Percentiles rank a stretch among this genome's conserved stretches.
These are phyloP conservation scores for Saturnispora sanitii DNA, from an alignment of 805 yeast species.

Conservation along the genomic window DNA sequence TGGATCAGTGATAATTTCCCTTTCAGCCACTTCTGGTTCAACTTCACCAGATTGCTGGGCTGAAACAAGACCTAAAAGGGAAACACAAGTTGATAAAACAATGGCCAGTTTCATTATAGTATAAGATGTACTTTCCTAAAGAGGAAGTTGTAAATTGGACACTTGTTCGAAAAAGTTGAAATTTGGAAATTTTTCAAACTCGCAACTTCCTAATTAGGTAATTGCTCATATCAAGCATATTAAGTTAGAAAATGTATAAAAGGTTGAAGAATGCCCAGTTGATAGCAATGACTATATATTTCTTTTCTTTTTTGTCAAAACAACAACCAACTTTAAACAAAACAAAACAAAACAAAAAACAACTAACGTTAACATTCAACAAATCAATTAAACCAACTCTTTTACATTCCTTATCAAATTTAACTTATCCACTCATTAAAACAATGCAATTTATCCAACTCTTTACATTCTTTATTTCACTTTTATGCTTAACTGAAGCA, in stretches of 20 bases:
- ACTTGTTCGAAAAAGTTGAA: not conserved
- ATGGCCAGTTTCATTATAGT: slow-evolving; percentile 3
- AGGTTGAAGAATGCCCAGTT: not conserved
- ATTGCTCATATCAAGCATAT: not conserved
- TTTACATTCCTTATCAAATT: not conserved
- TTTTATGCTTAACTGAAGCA: slow-evolving; percentile 3
- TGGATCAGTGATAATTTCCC: slow-evolving; percentile 15
- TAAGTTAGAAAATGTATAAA: not conserved
- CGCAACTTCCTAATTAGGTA: slow-evolving; percentile 4
- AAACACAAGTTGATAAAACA: not conserved
- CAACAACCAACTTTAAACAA: not conserved
- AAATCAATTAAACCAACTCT: not conserved
- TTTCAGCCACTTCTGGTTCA: slow-evolving; percentile 10
- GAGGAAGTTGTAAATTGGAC: not conserved
- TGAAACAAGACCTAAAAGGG: not conserved
- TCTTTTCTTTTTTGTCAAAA: not conserved
- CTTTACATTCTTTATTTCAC: slow-evolving; percentile 4
- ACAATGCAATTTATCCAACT: slow-evolving; percentile 4
- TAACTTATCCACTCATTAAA: not conserved
- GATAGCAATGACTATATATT: not conserved
- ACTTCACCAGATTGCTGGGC: slow-evolving; percentile 9
- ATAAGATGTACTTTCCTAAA: slow-evolving; percentile 1
- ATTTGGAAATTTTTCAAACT: not conserved
- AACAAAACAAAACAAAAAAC: too few relatives aligned
- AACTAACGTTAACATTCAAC: too few relatives aligned